Conservation (phyloP, 306 rosid species). For the Elaeagnus macrophylla region DNA sequence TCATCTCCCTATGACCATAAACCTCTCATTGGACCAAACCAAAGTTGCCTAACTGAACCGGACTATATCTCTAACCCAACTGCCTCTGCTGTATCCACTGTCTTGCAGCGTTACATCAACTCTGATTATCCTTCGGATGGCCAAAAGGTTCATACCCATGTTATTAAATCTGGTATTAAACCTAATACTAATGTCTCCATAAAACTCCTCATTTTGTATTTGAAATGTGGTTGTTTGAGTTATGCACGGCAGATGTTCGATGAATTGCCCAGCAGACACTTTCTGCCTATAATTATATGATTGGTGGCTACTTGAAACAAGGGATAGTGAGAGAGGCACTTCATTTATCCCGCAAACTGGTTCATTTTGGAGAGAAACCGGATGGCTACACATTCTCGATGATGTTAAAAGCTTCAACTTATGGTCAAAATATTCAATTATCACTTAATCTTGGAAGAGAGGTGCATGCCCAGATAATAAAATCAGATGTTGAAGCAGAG, state of each 20-base stretch:
- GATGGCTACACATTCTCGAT: conserved; percentile 76
- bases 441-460: conserved; percentile 42
- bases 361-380: conserved; percentile 47
- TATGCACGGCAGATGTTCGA: conserved; percentile 78
- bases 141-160: conserved; percentile 58
- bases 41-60: conserved; percentile 17
- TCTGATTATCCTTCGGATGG: conserved; percentile 68
- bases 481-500: conserved; percentile 47
- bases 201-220: conserved; percentile 53
- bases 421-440: conserved; percentile 15
- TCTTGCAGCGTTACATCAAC: conserved; percentile 58
- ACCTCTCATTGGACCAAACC: neutral
- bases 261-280: conserved; percentile 47
- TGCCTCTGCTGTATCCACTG: conserved; percentile 29
- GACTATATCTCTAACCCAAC: conserved; percentile 18
- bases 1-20: neutral
- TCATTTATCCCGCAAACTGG: conserved; percentile 36
- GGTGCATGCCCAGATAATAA: conserved; percentile 64
- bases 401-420: conserved; percentile 68
- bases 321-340: conserved; percentile 49
- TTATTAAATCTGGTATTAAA: conserved; percentile 69
- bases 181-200: conserved; percentile 67
- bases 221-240: conserved; percentile 47
- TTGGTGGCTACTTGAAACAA: conserved; percentile 52
- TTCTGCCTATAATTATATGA: conserved; percentile 73